Conservation (phyloP, 805 yeast genomes). For the Kuraishia piskuri region DNA sequence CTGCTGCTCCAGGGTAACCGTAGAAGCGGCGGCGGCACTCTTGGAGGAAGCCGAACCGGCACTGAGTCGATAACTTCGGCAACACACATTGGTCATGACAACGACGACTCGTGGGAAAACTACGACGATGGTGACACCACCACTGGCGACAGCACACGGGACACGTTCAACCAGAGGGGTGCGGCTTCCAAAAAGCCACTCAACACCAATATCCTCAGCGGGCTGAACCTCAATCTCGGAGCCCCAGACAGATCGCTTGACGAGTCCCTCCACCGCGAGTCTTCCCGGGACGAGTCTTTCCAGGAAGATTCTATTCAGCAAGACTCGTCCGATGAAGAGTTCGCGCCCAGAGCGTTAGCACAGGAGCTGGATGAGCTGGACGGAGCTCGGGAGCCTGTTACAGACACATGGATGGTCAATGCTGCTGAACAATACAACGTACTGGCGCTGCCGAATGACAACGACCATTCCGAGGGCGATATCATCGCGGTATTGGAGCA, state of each 20-base stretch:
- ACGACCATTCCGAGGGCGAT: constrained; percentile 3
- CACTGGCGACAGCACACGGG: background rate
- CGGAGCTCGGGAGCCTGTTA: background rate
- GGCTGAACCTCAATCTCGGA: background rate
- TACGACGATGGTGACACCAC: background rate
- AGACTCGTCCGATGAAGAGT: background rate
- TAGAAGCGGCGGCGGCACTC: background rate
- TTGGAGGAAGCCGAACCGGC: background rate
- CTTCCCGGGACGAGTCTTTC: background rate
- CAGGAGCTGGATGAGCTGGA: background rate
- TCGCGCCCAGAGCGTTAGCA: background rate
- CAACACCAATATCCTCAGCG: background rate
- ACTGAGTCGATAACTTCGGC: background rate
- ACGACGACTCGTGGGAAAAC: constrained; percentile 2
- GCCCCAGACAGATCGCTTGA: background rate
- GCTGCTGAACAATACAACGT: constrained; percentile 17
- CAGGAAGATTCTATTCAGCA: too few species aligned
- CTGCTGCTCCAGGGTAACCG: background rate
- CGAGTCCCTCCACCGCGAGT: background rate
- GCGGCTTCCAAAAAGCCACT: background rate
- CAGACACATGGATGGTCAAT: constrained; percentile 12
- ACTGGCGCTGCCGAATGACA: constrained; percentile 17
- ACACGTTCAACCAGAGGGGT: background rate
- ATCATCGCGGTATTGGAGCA: constrained; percentile 7
- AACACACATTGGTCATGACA: background rate